A percentile compares a stretch with the other conserved stretches of the same genome.
These are phyloP conservation scores for Adansonia madagascariensis DNA, from an alignment of 441 rosid species.

Conservation along the genomic window DNA sequence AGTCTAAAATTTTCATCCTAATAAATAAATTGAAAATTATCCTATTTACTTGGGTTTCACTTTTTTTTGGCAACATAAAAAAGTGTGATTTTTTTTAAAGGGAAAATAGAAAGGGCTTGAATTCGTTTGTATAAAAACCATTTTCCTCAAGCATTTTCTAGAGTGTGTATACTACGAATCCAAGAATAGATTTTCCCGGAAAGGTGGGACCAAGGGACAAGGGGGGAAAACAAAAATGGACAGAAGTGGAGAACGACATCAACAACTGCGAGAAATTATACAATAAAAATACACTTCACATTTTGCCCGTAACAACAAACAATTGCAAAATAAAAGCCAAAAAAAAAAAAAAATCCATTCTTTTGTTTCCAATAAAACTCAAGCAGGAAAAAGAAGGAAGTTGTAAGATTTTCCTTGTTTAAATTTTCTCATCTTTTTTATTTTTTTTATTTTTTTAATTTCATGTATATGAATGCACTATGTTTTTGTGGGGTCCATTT, in stretches of 20 bases:
- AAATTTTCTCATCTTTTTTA: neutral
- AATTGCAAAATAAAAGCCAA: neutral
- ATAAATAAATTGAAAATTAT: too few species aligned
- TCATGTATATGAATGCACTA: neutral
- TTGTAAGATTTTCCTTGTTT: slow-evolving; percentile 19
- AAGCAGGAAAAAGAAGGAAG: neutral
- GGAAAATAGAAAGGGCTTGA: neutral
- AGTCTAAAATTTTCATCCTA: too few species aligned
- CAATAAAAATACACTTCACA: neutral
- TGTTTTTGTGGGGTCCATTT: neutral
- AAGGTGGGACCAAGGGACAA: neutral
- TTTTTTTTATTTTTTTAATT: neutral
- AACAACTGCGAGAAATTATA: too few species aligned
- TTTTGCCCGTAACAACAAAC: neutral
- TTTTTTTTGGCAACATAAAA: too few species aligned
- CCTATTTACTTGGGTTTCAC: too few species aligned
- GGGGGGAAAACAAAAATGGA: neutral
- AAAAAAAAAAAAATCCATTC: neutral
- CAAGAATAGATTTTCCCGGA: neutral
- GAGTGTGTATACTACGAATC: neutral
- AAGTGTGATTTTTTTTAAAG: neutral
- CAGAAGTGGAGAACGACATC: too few species aligned
- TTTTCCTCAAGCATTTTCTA: neutral
- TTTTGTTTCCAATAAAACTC: neutral
- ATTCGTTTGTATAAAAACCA: neutral